A percentile compares a stretch with the other conserved stretches of the same genome.
Evolutionary conservation across 148 eudicot species (phyloP).

Genomic region (Arctostaphylos glauca): DNA sequence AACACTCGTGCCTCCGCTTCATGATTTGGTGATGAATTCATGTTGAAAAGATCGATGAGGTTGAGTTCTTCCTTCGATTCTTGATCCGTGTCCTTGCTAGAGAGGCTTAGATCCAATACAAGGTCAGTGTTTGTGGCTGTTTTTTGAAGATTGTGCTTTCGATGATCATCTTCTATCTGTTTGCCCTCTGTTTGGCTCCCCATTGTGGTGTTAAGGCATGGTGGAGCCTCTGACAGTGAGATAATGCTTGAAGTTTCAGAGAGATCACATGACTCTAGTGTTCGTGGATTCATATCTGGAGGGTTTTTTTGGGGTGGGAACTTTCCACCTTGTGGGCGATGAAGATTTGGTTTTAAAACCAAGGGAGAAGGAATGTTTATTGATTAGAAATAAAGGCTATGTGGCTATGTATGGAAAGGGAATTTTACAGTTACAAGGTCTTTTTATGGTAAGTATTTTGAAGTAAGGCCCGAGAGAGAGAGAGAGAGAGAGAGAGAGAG

Average conservation of each 20-base stretch:
- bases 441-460: conserved; percentile 19
- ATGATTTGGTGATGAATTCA: conserved; percentile 7
- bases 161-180: conserved; percentile 12
- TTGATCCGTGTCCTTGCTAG: conserved; percentile 32
- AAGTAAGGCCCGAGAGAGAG: conserved; percentile 17
- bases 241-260: conserved; percentile 27
- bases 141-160: neutral
- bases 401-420: conserved; percentile 20
- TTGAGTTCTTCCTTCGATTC: conserved; percentile 31
- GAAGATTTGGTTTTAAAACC: conserved; percentile 15
- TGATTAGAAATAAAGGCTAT: neutral
- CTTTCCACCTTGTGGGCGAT: conserved; percentile 19
- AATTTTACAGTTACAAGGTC: conserved; percentile 26
- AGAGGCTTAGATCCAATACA: conserved; percentile 53
- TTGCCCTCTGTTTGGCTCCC: conserved; percentile 18
- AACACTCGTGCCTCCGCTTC: conserved; percentile 62
- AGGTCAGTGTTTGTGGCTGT: conserved; percentile 20
- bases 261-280: conserved; percentile 13
- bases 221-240: conserved; percentile 15
- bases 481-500: conserved; percentile 6
- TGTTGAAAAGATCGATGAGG: conserved; percentile 23
- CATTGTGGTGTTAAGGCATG: conserved; percentile 17
- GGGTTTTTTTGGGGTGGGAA: conserved; percentile 3
- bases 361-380: conserved; percentile 7
- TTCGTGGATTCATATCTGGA: conserved; percentile 17